A percentile compares a stretch with the other conserved stretches of the same genome.
These are phyloP conservation scores for Physcomitrium patens DNA, from an alignment of 225 moss, liverwort and hornwort species.

Conservation along the genomic window DNA sequence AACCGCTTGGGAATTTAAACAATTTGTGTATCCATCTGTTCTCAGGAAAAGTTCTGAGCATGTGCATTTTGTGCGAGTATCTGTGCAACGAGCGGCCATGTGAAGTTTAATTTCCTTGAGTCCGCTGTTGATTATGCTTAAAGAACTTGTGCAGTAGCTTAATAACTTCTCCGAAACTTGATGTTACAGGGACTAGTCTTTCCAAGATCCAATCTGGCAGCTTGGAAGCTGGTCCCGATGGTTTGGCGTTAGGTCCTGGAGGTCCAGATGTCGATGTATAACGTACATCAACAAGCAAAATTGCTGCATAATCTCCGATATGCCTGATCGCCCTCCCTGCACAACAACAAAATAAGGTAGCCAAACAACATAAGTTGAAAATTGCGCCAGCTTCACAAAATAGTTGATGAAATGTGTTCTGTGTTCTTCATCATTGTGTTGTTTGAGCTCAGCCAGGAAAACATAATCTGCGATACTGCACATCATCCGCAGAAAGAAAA, in stretches of 20 bases:
- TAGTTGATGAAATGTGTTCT: background rate
- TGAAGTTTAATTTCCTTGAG: slow-evolving; percentile 27
- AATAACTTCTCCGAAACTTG: slow-evolving; percentile 89
- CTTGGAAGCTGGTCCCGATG: slow-evolving; percentile 75
- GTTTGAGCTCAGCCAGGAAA: background rate
- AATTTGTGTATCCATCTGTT: background rate
- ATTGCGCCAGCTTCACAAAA: slow-evolving; percentile 20
- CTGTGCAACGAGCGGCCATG: background rate
- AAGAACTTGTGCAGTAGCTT: slow-evolving; percentile 86
- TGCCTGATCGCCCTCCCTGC: slow-evolving; percentile 87
- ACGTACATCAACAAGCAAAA: slow-evolving; percentile 85
- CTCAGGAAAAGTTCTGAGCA: background rate
- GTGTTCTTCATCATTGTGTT: background rate
- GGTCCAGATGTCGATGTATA: slow-evolving; percentile 53
- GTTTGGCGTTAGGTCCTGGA: slow-evolving; percentile 32
- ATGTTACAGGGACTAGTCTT: slow-evolving; percentile 71
- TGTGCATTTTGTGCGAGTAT: background rate
- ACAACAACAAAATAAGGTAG: slow-evolving; percentile 29
- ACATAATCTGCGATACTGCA: background rate
- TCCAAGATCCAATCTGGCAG: slow-evolving; percentile 89
- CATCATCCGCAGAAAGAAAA: background rate
- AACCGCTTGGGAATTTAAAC: background rate
- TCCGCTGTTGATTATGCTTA: slow-evolving; percentile 59
- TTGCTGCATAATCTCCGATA: slow-evolving; percentile 90
- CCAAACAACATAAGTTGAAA: background rate